Conservation (phyloP, 805 yeast species). For the Sugiyamaella floridensis region DNA sequence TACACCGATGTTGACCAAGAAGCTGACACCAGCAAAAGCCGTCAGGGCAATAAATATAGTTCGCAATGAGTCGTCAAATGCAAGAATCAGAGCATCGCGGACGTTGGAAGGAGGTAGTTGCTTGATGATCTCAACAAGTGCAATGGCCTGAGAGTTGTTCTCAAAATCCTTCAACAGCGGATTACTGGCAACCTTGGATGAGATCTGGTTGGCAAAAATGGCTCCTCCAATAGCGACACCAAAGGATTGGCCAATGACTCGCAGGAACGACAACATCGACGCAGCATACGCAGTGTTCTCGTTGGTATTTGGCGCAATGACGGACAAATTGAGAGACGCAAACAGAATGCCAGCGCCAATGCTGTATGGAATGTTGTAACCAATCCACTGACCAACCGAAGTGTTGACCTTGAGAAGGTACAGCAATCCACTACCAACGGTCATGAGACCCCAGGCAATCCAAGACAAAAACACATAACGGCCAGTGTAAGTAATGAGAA, state of each 20-base stretch:
- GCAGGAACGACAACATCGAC: slow-evolving; percentile 25
- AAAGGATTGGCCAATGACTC: slow-evolving; percentile 27
- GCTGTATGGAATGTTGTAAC: slow-evolving; percentile 41
- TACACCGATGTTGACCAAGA: slow-evolving; percentile 17
- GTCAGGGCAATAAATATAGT: slow-evolving; percentile 17
- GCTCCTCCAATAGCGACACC: slow-evolving; percentile 32
- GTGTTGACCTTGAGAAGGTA: slow-evolving; percentile 32
- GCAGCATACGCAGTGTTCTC: slow-evolving; percentile 26
- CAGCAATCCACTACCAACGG: slow-evolving; percentile 41
- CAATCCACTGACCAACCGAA: slow-evolving; percentile 34
- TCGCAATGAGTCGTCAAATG: slow-evolving; percentile 18
- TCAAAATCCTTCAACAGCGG: slow-evolving; percentile 4
- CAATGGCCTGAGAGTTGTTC: slow-evolving; percentile 17
- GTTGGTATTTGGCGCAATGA: slow-evolving; percentile 27
- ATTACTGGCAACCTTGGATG: not conserved
- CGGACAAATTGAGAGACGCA: slow-evolving; percentile 33
- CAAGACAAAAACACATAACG: slow-evolving; percentile 37
- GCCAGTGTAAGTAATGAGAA: slow-evolving; percentile 34
- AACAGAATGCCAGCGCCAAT: slow-evolving; percentile 41
- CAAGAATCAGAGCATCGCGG: slow-evolving; percentile 10
- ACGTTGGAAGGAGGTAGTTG: slow-evolving; percentile 13
- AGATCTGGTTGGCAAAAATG: slow-evolving; percentile 20
- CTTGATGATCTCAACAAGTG: slow-evolving; percentile 17
- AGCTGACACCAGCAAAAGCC: slow-evolving; percentile 19
- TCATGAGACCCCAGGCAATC: slow-evolving; percentile 33